These are phyloP conservation scores for Barbatosphaeria neglecta DNA, from an alignment of 495 filamentous ascomycete species.

Conservation along the genomic window DNA sequence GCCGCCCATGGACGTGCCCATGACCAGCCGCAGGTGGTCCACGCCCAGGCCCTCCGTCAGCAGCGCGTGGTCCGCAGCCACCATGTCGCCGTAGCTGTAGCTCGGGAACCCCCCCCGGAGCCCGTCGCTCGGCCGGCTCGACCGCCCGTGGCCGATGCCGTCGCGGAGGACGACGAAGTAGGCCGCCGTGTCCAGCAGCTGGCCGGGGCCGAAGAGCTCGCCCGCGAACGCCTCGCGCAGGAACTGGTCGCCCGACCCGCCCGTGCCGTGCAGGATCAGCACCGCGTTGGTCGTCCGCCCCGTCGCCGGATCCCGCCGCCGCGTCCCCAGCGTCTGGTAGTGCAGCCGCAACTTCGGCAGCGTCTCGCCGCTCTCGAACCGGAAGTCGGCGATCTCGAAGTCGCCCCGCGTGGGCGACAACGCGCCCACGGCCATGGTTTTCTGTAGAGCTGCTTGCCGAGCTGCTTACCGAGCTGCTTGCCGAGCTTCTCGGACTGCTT, in stretches of 20 bases:
- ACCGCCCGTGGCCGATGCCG: constrained; percentile 4
- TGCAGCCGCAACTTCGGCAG: constrained; percentile 1
- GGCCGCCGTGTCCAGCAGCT: background rate
- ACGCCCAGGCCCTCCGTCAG: constrained; percentile 1
- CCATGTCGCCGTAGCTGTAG: constrained; percentile 3
- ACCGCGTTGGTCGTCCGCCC: constrained; percentile 1
- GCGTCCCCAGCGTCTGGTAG: constrained; percentile 1
- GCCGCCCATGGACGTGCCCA: constrained; percentile 5
- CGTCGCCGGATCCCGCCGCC: background rate
- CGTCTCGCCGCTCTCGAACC: background rate
- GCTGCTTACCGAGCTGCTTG: no score
- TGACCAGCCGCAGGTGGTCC: constrained; percentile 3
- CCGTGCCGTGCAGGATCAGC: constrained; percentile 3
- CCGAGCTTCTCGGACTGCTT: no score
- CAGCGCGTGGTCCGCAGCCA: constrained; percentile 1
- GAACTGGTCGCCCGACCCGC: constrained; percentile 3
- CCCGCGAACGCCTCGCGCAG: background rate
- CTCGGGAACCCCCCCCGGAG: constrained; percentile 1
- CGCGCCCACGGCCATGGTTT: no score
- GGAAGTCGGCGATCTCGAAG: constrained; percentile 1
- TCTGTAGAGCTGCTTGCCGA: no score
- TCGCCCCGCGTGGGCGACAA: constrained; percentile 1
- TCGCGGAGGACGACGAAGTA: constrained; percentile 3
- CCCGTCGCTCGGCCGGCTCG: constrained; percentile 2
- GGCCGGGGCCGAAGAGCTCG: constrained; percentile 1